Evolutionary conservation across 2,329 filamentous ascomycete genomes (phyloP).

Genomic region (Pezicula neosporulosa): DNA sequence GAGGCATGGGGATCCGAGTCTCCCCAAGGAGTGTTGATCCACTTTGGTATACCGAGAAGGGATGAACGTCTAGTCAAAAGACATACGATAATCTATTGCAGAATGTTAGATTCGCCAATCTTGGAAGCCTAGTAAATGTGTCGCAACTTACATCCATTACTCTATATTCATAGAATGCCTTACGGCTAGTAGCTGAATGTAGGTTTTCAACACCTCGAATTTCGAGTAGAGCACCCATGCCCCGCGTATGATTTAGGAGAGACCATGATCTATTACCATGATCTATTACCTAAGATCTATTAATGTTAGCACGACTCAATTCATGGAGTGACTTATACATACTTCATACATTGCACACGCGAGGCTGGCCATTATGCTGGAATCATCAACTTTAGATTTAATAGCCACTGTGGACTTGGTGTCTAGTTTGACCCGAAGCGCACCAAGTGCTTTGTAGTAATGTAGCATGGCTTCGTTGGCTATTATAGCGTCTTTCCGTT

Average conservation of each 20-base stretch:
- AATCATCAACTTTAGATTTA: constrained; percentile 4
- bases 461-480: constrained; percentile 3
- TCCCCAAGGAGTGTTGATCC: constrained; percentile 10
- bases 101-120: too few relatives aligned
- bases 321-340: background rate
- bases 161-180: constrained; percentile 10
- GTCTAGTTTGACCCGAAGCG: constrained; percentile 2
- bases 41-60: constrained; percentile 6
- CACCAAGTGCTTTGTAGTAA: constrained; percentile 8
- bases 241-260: constrained; percentile 5
- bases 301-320: background rate
- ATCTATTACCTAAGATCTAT: constrained; percentile 5
- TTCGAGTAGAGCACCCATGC: constrained; percentile 9
- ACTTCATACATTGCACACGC: constrained; percentile 11
- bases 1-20: constrained; percentile 2
- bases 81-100: background rate
- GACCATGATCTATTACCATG: background rate
- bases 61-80: constrained; percentile 3
- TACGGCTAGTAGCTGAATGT: constrained; percentile 4
- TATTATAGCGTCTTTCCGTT: background rate
- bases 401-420: background rate
- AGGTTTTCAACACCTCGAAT: constrained; percentile 4
- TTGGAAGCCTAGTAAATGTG: too few relatives aligned
- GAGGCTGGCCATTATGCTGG: constrained; percentile 6
- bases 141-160: background rate